A percentile compares a stretch with the other conserved stretches of the same genome.
phyloP scores from a whole-genome alignment of 2,329 filamentous ascomycete species.

The Trichoderma guizhouense region DNA sequence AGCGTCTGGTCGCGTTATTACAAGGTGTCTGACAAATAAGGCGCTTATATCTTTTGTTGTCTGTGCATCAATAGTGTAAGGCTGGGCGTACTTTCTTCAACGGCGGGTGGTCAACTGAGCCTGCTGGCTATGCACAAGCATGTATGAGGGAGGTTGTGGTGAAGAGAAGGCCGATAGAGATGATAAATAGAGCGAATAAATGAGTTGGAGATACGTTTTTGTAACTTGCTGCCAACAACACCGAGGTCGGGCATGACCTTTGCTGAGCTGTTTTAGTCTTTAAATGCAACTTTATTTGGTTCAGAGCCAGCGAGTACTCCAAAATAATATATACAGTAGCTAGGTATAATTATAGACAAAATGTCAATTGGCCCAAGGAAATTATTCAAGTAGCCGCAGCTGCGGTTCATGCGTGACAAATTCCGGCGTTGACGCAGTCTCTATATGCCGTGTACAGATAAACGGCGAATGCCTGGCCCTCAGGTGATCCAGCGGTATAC shows the following conservation, averaged over 20 bases:
- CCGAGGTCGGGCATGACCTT: background rate
- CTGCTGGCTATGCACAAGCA: background rate
- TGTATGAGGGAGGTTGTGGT: background rate
- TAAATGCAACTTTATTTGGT: background rate
- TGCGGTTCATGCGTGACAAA: background rate
- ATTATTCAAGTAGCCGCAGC: background rate
- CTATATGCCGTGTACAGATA: constrained; percentile 19
- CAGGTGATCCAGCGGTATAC: constrained; percentile 17
- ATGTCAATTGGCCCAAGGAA: background rate
- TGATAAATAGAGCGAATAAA: background rate
- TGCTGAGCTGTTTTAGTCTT: background rate
- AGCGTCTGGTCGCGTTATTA: background rate
- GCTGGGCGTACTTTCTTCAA: background rate
- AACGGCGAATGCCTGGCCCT: constrained; percentile 20
- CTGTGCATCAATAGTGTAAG: background rate
- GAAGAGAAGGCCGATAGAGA: background rate
- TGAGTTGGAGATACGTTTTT: background rate
- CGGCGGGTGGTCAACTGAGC: background rate
- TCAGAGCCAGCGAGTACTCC: background rate
- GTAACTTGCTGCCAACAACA: background rate
- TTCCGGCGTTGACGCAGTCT: constrained; percentile 14
- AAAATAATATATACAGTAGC: background rate
- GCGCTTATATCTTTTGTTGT: background rate
- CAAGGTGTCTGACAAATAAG: background rate
- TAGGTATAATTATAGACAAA: background rate